A percentile compares a stretch with the other conserved stretches of the same genome.
phyloP scores from a whole-genome alignment of 2,329 filamentous ascomycete genomes.

The Penicillium sp. region DNA sequence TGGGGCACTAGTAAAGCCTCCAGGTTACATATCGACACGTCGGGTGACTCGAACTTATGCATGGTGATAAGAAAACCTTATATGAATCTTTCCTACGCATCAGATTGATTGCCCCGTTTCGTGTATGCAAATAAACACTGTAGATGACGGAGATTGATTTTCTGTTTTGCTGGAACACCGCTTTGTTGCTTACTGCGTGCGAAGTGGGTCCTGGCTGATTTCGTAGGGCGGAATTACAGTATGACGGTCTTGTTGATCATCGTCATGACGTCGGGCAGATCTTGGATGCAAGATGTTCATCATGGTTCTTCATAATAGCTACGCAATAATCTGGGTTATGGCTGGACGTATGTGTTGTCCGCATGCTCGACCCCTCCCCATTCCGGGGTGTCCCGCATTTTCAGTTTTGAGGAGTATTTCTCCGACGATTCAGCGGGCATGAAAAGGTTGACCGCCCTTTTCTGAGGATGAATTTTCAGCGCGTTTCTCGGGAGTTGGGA shows the following conservation, averaged over 20 bases:
- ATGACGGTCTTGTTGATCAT: not conserved
- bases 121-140: not conserved
- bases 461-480: conserved; percentile 13
- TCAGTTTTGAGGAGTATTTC: conserved; percentile 7
- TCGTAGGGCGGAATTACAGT: conserved; percentile 1
- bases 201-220: not conserved
- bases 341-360: not conserved
- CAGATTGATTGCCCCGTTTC: not conserved
- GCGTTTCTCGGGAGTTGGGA: conserved; percentile 20
- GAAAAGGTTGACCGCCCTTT: conserved; percentile 12
- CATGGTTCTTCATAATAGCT: not conserved
- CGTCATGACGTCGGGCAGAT: not conserved
- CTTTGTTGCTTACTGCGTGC: not conserved
- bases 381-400: conserved; percentile 2
- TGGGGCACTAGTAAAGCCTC: conserved; percentile 1
- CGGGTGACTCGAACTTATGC: not conserved
- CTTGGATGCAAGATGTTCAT: not conserved
- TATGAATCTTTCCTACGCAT: not conserved
- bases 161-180: not conserved
- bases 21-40: not conserved
- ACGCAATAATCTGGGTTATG: not conserved
- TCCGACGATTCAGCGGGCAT: conserved; percentile 11
- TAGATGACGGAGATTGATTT: not conserved
- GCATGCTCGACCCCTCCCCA: not conserved
- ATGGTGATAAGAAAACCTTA: not conserved